These are phyloP conservation scores for Elongisporangium prolatum DNA, from an alignment of 352 stramenopile species.

Conservation along the genomic window DNA sequence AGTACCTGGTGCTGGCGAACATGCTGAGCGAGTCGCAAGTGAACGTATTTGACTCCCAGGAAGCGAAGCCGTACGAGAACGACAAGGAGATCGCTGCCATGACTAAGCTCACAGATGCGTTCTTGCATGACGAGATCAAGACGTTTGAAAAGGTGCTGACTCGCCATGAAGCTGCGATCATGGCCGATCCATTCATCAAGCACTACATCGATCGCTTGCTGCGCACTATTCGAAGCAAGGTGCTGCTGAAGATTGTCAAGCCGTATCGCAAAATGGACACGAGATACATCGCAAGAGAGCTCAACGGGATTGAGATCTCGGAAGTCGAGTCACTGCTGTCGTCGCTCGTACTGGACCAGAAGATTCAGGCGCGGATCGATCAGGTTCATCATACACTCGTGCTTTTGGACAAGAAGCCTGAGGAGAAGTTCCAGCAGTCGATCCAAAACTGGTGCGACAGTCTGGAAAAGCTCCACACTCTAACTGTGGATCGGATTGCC, in stretches of 20 bases:
- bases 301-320: slow-evolving; percentile 88
- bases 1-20: slow-evolving; percentile 94
- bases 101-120: slow-evolving; percentile 94
- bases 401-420: slow-evolving; percentile 54
- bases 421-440: slow-evolving; percentile 68
- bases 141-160: slow-evolving; percentile 91
- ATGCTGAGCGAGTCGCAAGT: slow-evolving; percentile 94
- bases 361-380: slow-evolving; percentile 91
- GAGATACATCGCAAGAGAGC: slow-evolving; percentile 86
- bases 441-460: slow-evolving; percentile 61
- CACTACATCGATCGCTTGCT: slow-evolving; percentile 93
- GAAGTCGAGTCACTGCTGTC: slow-evolving; percentile 93
- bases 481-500: slow-evolving; percentile 51
- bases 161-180: slow-evolving; percentile 84
- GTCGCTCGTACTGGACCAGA: slow-evolving; percentile 90
- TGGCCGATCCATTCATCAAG: slow-evolving; percentile 94
- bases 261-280: slow-evolving; percentile 93
- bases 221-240: slow-evolving; percentile 93
- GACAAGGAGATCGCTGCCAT: slow-evolving; percentile 95
- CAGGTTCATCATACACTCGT: slow-evolving; percentile 82
- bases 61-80: slow-evolving; percentile 90
- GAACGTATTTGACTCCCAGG: slow-evolving; percentile 95
- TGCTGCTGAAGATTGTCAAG: slow-evolving; percentile 92
- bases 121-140: slow-evolving; percentile 94
- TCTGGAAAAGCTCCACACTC: slow-evolving; percentile 65